Percentiles rank a stretch among this genome's conserved stretches.
These are phyloP conservation scores for Trametes polyzona DNA, from an alignment of 1,284 basidiomycete species.

Conservation along the genomic window DNA sequence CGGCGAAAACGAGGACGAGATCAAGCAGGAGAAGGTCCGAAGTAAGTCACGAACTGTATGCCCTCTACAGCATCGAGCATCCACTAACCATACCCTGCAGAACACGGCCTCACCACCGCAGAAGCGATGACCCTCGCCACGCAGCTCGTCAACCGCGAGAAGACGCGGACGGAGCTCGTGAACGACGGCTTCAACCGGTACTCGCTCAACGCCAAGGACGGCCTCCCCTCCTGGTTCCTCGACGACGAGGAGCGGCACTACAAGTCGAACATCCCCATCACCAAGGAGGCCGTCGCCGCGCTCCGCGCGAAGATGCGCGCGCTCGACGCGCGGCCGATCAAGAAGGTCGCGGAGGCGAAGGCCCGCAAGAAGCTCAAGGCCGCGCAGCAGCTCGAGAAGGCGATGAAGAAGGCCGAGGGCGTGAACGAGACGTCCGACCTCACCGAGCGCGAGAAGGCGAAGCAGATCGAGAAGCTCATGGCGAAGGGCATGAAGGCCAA, in stretches of 20 bases:
- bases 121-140: constrained; percentile 95
- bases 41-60: constrained; percentile 49
- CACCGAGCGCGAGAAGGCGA: constrained; percentile 93
- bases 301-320: constrained; percentile 92
- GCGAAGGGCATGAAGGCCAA: constrained; percentile 72
- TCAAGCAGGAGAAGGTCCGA: constrained; percentile 71
- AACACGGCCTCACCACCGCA: constrained; percentile 84
- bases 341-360: constrained; percentile 99
- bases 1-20: constrained; percentile 78
- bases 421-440: constrained; percentile 91
- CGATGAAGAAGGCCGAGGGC: constrained; percentile 96
- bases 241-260: constrained; percentile 96
- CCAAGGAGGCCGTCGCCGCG: constrained; percentile 91
- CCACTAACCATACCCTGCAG: constrained; percentile 45
- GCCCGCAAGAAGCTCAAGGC: constrained; percentile 96
- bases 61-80: background rate
- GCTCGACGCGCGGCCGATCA: constrained; percentile 96
- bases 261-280: constrained; percentile 94
- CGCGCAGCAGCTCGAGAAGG: constrained; percentile 85
- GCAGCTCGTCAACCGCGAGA: constrained; percentile 90
- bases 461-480: constrained; percentile 92
- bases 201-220: constrained; percentile 90
- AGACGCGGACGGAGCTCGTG: constrained; percentile 87
- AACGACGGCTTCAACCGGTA: constrained; percentile 97
- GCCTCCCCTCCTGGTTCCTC: constrained; percentile 94